Percentiles rank a stretch among this genome's conserved stretches.
phyloP scores from a whole-genome alignment of 2,329 filamentous ascomycete genomes.

The Fusarium metavorans region DNA sequence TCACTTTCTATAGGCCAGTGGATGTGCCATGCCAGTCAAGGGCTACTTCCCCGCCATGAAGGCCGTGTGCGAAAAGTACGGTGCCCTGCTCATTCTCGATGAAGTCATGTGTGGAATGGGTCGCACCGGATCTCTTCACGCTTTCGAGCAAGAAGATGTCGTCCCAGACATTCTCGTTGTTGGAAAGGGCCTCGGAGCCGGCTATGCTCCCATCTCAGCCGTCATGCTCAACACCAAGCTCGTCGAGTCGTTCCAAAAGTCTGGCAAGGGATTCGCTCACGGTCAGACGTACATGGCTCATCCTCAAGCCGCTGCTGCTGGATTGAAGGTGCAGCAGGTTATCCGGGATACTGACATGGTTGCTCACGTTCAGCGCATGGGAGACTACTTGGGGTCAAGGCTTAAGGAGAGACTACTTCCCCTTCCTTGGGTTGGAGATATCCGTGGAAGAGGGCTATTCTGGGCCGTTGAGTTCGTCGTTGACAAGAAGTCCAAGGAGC shows the following conservation, averaged over 20 bases:
- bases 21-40: slow-evolving; percentile 32
- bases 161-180: slow-evolving; percentile 74
- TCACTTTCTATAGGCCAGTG: slow-evolving; percentile 19
- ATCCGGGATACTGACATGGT: slow-evolving; percentile 30
- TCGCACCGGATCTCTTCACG: slow-evolving; percentile 70
- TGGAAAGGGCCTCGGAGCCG: slow-evolving; percentile 71
- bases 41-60: slow-evolving; percentile 68
- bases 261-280: slow-evolving; percentile 27
- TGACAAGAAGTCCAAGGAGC: slow-evolving; percentile 34
- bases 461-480: slow-evolving; percentile 40
- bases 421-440: slow-evolving; percentile 34
- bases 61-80: slow-evolving; percentile 65
- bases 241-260: slow-evolving; percentile 28
- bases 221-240: slow-evolving; percentile 26
- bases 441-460: slow-evolving; percentile 36
- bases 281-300: slow-evolving; percentile 35
- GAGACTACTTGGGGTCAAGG: slow-evolving; percentile 20
- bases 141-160: slow-evolving; percentile 71
- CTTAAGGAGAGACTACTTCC: slow-evolving; percentile 23
- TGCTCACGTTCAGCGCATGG: slow-evolving; percentile 8
- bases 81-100: slow-evolving; percentile 67
- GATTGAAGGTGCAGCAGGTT: slow-evolving; percentile 28
- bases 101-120: slow-evolving; percentile 79
- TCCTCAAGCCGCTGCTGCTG: slow-evolving; percentile 27
- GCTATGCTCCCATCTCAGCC: slow-evolving; percentile 38